Base-by-base conservation (phyloP, 2,329 filamentous ascomycete genomes). In the Berkeleyomyces rouxiae region DNA sequence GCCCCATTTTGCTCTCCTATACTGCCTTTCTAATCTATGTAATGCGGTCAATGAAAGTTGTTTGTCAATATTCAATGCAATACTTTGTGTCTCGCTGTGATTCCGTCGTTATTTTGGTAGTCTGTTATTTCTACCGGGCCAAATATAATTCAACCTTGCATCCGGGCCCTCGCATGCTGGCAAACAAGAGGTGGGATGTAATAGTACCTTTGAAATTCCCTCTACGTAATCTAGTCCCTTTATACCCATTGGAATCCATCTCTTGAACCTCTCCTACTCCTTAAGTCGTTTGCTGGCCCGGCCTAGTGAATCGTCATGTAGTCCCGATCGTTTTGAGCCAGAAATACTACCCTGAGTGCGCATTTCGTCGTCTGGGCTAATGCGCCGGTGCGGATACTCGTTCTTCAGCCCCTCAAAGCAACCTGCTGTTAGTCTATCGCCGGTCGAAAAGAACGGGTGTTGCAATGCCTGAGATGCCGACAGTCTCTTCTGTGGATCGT, bases 331-430 rank as follows among this genome's bases (percentile, higher is more conserved):
- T 76, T 97, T 97, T 0, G 91, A 96, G 0, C 92, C 93, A 0
- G 92, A 90, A 43, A 96, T 73, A 72, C 90, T 95, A 51, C 86
- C 85, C 13, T 55, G 36, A 0, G 88, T 91, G n/a, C 89, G 80
- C 63, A 97, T 96, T 72, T 97, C 93, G 71, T 96, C 90, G 70
- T 99, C 93, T 69, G 95, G 86, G 68, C 87, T 96, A 47, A 99
- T 91, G 58, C 92, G 82, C 6, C 93, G 81, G 70, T 90, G 85
- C 0, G 93, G 93, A 72, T 99, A 99, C 69, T 93, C 89, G 66
- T 84, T 84, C 73, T 90, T 89, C 61, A 90, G 79, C 0, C 91
- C 90, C 69, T 96, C 90, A 68, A 99, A 99, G 70, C 90, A 96
- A 70, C 95, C 93, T 46, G 83, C 79, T 47, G 81, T 86, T 16